phyloP scores from a whole-genome alignment of 768 basidiomycete species.

The Termitomyces titanicus region DNA sequence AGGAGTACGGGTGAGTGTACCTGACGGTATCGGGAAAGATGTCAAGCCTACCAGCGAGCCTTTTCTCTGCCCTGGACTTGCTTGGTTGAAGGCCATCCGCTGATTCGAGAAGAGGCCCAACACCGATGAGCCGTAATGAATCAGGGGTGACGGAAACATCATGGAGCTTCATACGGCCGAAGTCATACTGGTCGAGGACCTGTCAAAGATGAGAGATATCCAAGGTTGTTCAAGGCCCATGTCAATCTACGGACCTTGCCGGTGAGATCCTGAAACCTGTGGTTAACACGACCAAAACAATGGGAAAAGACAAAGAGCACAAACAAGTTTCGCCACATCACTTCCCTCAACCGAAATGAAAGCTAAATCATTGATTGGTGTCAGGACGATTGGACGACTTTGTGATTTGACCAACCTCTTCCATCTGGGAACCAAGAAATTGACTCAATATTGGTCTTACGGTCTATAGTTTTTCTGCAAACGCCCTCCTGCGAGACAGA shows the following conservation, averaged over 20 bases:
- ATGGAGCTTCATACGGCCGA: constrained; percentile 61
- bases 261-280: constrained; percentile 43
- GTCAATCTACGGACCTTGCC: constrained; percentile 42
- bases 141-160: constrained; percentile 72
- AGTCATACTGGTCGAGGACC: constrained; percentile 54
- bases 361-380: constrained; percentile 31
- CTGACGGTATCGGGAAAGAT: not conserved
- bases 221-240: not conserved
- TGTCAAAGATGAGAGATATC: constrained; percentile 15
- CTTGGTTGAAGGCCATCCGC: constrained; percentile 62
- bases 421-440: constrained; percentile 68
- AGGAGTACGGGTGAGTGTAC: not conserved
- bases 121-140: constrained; percentile 57
- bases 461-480: constrained; percentile 61
- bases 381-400: not conserved
- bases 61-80: constrained; percentile 68
- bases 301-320: constrained; percentile 11
- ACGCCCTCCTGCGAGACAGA: constrained; percentile 52
- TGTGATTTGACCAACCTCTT: constrained; percentile 36
- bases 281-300: constrained; percentile 7
- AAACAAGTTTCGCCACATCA: constrained; percentile 56
- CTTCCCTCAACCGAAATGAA: constrained; percentile 72
- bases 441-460: constrained; percentile 52
- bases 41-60: constrained; percentile 56
- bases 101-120: constrained; percentile 65